Conservation (phyloP, 2,329 filamentous ascomycete species). For the Plectosphaerella sp. region DNA sequence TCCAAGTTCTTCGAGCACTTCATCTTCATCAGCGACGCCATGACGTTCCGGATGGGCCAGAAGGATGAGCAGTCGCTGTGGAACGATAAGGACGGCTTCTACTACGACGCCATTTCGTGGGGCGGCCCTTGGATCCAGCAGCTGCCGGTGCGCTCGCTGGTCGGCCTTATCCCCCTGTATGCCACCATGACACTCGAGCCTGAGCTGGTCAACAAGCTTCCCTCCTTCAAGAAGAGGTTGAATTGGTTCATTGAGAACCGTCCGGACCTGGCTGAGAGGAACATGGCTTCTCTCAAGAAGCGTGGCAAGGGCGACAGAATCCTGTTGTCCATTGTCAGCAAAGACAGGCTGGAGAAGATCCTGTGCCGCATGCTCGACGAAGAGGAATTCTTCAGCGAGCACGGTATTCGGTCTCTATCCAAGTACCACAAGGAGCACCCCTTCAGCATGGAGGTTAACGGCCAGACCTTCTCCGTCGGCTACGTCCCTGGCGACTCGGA, state of each 20-base stretch:
- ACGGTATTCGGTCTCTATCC: slow-evolving; percentile 88
- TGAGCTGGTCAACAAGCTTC: slow-evolving; percentile 86
- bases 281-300: slow-evolving; percentile 89
- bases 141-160: slow-evolving; percentile 84
- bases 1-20: slow-evolving; percentile 99
- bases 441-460: slow-evolving; percentile 93
- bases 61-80: slow-evolving; percentile 79
- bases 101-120: slow-evolving; percentile 97
- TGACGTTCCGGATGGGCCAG: slow-evolving; percentile 73
- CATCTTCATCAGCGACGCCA: slow-evolving; percentile 94
- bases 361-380: slow-evolving; percentile 90
- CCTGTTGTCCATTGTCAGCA: slow-evolving; percentile 84
- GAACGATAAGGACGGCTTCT: slow-evolving; percentile 97
- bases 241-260: slow-evolving; percentile 93
- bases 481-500: slow-evolving; percentile 97
- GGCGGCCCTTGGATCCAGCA: slow-evolving; percentile 91
- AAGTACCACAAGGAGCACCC: slow-evolving; percentile 88
- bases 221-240: slow-evolving; percentile 86
- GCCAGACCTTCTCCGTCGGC: slow-evolving; percentile 78
- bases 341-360: slow-evolving; percentile 86
- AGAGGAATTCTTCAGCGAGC: slow-evolving; percentile 84
- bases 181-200: slow-evolving; percentile 90
- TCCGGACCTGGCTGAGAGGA: slow-evolving; percentile 81
- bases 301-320: slow-evolving; percentile 88
- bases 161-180: slow-evolving; percentile 90